phyloP scores from a whole-genome alignment of 2,329 filamentous ascomycete genomes.

The Aspergillus amoenus region DNA sequence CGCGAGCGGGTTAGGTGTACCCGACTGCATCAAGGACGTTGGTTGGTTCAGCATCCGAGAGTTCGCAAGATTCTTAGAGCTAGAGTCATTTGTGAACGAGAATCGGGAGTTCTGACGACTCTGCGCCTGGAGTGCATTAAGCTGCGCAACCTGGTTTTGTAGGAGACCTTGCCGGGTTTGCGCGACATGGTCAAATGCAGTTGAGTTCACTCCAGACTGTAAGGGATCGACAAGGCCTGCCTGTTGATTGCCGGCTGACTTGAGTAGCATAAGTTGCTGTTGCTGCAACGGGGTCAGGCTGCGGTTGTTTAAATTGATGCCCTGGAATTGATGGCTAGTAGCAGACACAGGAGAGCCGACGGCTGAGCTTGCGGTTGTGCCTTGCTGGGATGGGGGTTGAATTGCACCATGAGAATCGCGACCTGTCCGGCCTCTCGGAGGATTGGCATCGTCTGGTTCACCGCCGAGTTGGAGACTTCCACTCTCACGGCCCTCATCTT shows the following conservation, averaged over 20 bases:
- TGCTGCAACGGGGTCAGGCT: slow-evolving; percentile 80
- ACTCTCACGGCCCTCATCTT: slow-evolving; percentile 76
- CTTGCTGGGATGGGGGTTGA: slow-evolving; percentile 75
- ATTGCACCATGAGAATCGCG: slow-evolving; percentile 64
- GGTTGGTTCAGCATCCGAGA: slow-evolving; percentile 57
- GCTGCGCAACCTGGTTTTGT: slow-evolving; percentile 49
- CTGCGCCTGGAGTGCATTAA: slow-evolving; percentile 64
- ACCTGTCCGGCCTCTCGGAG: slow-evolving; percentile 44
- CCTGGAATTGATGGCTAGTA: slow-evolving; percentile 47
- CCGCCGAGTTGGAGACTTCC: slow-evolving; percentile 87
- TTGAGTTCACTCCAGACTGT: slow-evolving; percentile 29
- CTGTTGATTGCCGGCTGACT: slow-evolving; percentile 59
- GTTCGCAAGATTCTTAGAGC: slow-evolving; percentile 55
- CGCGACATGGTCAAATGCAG: slow-evolving; percentile 41
- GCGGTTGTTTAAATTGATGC: slow-evolving; percentile 64
- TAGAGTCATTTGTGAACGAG: slow-evolving; percentile 69
- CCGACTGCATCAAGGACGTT: slow-evolving; percentile 39
- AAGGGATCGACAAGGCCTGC: slow-evolving; percentile 53
- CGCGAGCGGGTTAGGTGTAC: slow-evolving; percentile 38
- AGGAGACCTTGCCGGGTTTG: slow-evolving; percentile 47
- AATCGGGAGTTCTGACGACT: slow-evolving; percentile 82
- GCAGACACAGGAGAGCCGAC: slow-evolving; percentile 44
- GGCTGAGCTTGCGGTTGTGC: slow-evolving; percentile 44
- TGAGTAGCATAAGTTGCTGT: slow-evolving; percentile 67
- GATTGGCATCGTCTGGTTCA: slow-evolving; percentile 80